Base-by-base conservation (phyloP, 495 filamentous ascomycete species). In the Aspergillus nanangensis region DNA sequence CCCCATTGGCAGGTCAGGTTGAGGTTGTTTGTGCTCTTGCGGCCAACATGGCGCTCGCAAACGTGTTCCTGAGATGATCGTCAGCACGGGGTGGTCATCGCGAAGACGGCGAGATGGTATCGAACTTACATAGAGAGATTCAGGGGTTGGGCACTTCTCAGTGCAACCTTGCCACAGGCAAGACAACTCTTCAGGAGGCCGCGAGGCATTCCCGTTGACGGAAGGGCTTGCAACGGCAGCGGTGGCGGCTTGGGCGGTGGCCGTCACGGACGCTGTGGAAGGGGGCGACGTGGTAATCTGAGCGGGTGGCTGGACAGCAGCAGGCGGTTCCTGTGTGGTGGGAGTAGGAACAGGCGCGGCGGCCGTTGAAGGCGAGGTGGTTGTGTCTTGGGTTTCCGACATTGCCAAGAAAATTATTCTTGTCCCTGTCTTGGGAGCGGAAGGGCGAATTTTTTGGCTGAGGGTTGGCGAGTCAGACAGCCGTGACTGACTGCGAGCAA, bases 1-100 rank as follows among this genome's bases (percentile, higher is more conserved):
- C 91, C 91, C 94, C 94, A 99, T 61, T 93, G 88, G 67, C 94
- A 99, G 17, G 89, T 95, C 56, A 99, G 67, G 68, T 95, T 96
- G 51, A 99, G 76, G 68, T 99, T 99, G 74, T 97, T 97, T 52
- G 94, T 99, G 74, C 86, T 92, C 75, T 97, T 97, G 64, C 94
- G 88, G 52, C 94, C 94, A 57, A 99, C 91, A 70, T 99, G 94
- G 59, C 87, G 88, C 65, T 99, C 94, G 72, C 94, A 99, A 54
- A 99, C 88, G 62, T 99, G 94, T 53, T 97, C 94, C 92, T 98
- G 41, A 44, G 20, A 41, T n/a, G 43, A 50, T 55, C 49, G 58
- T 49, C 41, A 25, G 31, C n/a, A n/a, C 27, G 27, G 11, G 13
- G 29, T 35, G 11, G 27, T 11, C 7, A 39, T 13, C 1, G 1